These are phyloP conservation scores for Trichoderma koningii DNA, from an alignment of 2,329 filamentous ascomycete genomes.

Conservation along the genomic window DNA sequence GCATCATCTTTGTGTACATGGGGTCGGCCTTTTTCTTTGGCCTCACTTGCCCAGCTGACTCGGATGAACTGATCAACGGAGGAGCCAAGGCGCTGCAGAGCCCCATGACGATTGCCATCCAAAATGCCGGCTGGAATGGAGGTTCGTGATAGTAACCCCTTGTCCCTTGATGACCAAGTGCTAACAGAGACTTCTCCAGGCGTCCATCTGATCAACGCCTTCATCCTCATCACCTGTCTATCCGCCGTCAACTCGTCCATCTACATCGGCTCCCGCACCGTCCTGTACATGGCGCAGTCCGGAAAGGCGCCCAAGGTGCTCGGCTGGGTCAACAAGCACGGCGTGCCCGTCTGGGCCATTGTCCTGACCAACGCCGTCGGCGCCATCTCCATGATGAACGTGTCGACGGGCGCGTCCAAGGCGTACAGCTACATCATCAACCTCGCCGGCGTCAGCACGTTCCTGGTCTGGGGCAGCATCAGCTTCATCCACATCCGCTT, in stretches of 20 bases:
- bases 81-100: constrained; percentile 66
- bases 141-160: constrained; percentile 42
- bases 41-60: constrained; percentile 71
- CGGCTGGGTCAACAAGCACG: constrained; percentile 65
- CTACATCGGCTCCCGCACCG: constrained; percentile 73
- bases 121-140: constrained; percentile 71
- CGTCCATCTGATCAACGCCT: constrained; percentile 75
- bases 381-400: constrained; percentile 73
- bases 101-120: constrained; percentile 73
- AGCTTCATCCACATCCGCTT: constrained; percentile 73
- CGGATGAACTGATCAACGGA: constrained; percentile 62
- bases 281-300: constrained; percentile 75
- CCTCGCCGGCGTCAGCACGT: constrained; percentile 68
- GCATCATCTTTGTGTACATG: constrained; percentile 66
- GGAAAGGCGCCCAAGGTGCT: constrained; percentile 71
- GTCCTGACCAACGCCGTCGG: constrained; percentile 71
- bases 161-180: neutral
- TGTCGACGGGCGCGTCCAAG: constrained; percentile 64
- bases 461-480: constrained; percentile 71
- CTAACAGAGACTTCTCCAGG: constrained; percentile 31
- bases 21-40: constrained; percentile 74
- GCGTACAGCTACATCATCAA: constrained; percentile 73
- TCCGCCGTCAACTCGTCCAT: constrained; percentile 74
- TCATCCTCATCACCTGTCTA: constrained; percentile 73
- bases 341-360: constrained; percentile 63